These are phyloP conservation scores for Corinectria fuckeliana DNA, from an alignment of 2,329 filamentous ascomycete genomes.

Conservation along the genomic window DNA sequence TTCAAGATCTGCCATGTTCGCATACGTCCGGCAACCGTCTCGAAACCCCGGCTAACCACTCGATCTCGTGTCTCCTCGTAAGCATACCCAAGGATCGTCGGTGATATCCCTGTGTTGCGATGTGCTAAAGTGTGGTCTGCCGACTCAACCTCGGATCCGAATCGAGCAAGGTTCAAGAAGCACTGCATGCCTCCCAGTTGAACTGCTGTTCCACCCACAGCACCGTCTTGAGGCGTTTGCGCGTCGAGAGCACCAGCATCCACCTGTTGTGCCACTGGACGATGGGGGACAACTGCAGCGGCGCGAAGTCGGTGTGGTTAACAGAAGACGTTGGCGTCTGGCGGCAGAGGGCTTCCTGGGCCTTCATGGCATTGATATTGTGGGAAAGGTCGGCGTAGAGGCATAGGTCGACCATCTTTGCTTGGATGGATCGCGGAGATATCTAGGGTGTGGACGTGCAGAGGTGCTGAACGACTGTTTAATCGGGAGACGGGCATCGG, in stretches of 20 bases:
- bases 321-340: neutral
- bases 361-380: neutral
- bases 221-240: conserved; percentile 16
- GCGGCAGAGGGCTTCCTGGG: neutral
- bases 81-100: too few species aligned
- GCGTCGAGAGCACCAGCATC: conserved; percentile 30
- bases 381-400: neutral
- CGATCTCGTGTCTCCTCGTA: too few species aligned
- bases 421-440: neutral
- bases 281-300: neutral
- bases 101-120: too few species aligned
- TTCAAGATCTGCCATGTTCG: too few species aligned
- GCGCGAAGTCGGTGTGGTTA: neutral
- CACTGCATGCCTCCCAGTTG: too few species aligned
- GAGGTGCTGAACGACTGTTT: neutral
- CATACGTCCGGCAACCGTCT: too few species aligned
- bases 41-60: too few species aligned
- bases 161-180: too few species aligned
- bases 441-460: neutral
- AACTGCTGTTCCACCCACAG: conserved; percentile 27
- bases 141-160: too few species aligned
- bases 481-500: neutral
- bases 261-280: conserved; percentile 25
- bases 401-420: neutral
- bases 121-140: too few species aligned